Evolutionary conservation across 2,329 filamentous ascomycete species (phyloP), one percentile per base, ranked within the genome.

Genomic region (Colletotrichum cereale): DNA sequence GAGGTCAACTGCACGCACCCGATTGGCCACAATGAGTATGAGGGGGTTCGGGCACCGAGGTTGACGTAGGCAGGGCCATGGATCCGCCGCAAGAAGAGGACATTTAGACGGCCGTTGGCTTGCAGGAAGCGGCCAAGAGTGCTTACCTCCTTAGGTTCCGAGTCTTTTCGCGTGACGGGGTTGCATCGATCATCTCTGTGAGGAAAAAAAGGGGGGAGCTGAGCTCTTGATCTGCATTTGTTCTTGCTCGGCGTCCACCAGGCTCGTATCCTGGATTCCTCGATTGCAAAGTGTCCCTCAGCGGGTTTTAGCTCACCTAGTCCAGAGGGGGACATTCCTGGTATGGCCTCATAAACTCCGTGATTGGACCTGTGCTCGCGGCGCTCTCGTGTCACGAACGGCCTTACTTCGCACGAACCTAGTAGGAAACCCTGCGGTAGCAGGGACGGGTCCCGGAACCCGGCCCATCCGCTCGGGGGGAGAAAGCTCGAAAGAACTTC

Each of bases 331-430:
- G 24, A 29, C 42, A 24, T n/a, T 44, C 24, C 16, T 18, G 50
- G 36, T 11, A 55, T 7, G 24, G 14, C 14, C 38, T 24, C 26
- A 12, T 50, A 56, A 52, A 62, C 36, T 61, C 47, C 44, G 36
- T 26, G 53, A 58, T 60, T 60, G 58, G 69, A 36, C 69, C 38
- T 68, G 52, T 47, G 53, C 34, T 44, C 31, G 21, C 58, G 44
- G 55, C 31, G 24, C 58, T 48, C 29, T 36, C 34, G 65, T 71
- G 58, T 38, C 44, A 72, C 69, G 16, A 64, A 57, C 72, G 72
- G 72, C 72, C 65, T 50, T 70, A 66, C 70, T 70, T 73, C 72
- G 72, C 66, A 62, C 66, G 47, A 70, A 73, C 58, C 48, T 34
- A 55, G 52, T 47, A 55, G 47, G 57, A 63, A 52, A 52, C 38